phyloP scores from a whole-genome alignment of 768 basidiomycete genomes.

The Cubamyces sp. region DNA sequence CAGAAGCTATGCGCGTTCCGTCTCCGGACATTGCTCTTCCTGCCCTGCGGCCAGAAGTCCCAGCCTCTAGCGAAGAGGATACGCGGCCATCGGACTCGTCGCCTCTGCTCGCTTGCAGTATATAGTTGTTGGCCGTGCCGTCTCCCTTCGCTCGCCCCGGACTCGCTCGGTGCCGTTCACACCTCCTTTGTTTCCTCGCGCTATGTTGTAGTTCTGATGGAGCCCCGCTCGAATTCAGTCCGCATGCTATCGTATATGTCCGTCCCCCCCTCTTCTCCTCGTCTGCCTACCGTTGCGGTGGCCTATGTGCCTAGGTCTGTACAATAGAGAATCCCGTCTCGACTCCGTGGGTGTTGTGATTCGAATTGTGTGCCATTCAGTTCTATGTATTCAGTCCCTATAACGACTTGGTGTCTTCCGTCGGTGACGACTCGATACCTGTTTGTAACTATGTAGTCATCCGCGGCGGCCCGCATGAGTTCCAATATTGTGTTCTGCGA shows the following conservation, averaged over 20 bases:
- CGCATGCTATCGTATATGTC: constrained; percentile 15
- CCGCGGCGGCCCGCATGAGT: no score
- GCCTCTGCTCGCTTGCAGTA: no score
- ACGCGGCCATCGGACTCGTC: no score
- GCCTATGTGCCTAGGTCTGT: not conserved
- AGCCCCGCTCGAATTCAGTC: not conserved
- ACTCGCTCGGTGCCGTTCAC: not conserved
- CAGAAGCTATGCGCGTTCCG: no score
- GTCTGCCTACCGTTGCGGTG: not conserved
- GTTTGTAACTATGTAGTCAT: no score
- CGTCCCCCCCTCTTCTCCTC: not conserved
- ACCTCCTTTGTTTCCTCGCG: not conserved
- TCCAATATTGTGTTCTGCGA: no score
- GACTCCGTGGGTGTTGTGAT: not conserved
- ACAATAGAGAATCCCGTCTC: not conserved
- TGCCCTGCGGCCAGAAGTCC: no score
- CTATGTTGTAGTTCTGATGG: not conserved
- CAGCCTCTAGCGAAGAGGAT: no score
- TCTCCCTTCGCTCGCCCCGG: not conserved
- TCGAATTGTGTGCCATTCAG: not conserved
- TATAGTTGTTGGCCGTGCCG: no score
- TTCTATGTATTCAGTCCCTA: not conserved
- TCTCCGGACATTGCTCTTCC: no score
- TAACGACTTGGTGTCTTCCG: no score
- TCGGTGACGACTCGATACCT: no score